Base-by-base conservation (phyloP, 2,329 filamentous ascomycete genomes). In the Hansfordia pulvinata region DNA sequence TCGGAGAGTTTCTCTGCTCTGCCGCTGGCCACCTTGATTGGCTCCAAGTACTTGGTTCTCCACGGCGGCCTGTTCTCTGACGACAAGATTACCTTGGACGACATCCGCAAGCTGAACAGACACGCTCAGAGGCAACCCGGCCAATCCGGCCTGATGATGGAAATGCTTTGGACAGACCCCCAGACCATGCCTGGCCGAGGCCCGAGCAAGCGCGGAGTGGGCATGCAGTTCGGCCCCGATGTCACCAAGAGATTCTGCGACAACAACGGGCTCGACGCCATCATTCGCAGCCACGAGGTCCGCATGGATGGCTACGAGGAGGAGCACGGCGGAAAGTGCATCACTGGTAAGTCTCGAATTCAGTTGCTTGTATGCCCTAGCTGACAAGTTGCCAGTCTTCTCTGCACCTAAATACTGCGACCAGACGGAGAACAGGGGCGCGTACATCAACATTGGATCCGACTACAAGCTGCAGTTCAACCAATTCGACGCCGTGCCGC, bases 251-350 rank as follows among this genome's bases (percentile, higher is more conserved):
- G 75, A 26, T 98, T 98, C 66, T 98, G 90, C 50, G 86, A 98
- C 43, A 85, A 78, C 56, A 98, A 98, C 54, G 82, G 83, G 0
- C 67, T 98, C 20, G 81, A 93, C 37, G 90, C 90, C 23, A 79
- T 98, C 37, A 98, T 98, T 43, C 79, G 90, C 42, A 93, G 85
- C 46, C 90, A 98, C 58, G 90, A 98, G 53, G 90, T 98, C 16
- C 76, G 90, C 42, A 98, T 98, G 90, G 86, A 90, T 33, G 90
- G 90, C n/a, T 98, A 96, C 47, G 88, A 98, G 52, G 81, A 93
- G 39, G 88, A 98, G 62, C 90, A 98, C 51, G 80, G 90, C 42
- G 90, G 88, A 37, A 77, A 74, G 42, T 98, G 90, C 52, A 94
- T 98, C 42, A 98, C 90, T 24, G 78, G 78, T 82, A 63, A 38